Evolutionary conservation across 179 eudicot species (phyloP).

Genomic region (Camellia oleifera): DNA sequence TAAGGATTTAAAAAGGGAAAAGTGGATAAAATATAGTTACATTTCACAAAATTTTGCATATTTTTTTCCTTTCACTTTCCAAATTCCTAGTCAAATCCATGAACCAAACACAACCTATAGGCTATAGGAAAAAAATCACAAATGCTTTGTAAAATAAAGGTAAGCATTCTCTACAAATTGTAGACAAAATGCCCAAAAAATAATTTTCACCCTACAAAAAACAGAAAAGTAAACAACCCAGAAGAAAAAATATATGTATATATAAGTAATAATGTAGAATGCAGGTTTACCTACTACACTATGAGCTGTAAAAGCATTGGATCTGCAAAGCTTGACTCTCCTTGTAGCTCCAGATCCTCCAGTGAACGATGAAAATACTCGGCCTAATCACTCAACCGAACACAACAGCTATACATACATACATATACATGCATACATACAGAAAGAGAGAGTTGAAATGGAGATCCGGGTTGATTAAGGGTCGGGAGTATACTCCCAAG

Average conservation of each 20-base stretch:
- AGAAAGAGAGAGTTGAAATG: neutral
- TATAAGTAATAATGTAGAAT: neutral
- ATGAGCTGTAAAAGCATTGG: constrained; percentile 13
- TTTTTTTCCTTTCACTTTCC: no score
- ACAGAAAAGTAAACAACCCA: neutral
- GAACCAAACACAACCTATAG: neutral
- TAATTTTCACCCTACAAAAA: neutral
- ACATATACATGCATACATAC: neutral
- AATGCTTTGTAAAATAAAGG: neutral
- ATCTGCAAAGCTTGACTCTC: constrained; percentile 15
- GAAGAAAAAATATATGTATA: no score
- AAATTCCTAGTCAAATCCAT: no score
- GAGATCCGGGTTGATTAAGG: constrained; percentile 11
- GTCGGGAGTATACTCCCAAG: neutral
- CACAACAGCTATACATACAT: neutral
- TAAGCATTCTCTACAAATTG: neutral
- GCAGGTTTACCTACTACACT: constrained; percentile 16
- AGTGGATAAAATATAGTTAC: no score
- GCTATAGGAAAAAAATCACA: neutral
- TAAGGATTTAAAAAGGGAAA: no score
- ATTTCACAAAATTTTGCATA: no score
- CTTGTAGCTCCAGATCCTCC: constrained; percentile 12
- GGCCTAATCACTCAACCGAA: neutral
- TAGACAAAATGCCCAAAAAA: neutral
- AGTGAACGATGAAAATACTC: neutral